These are phyloP conservation scores for Maudiozyma serrabonitensis DNA, from an alignment of 805 yeast species.

Conservation along the genomic window DNA sequence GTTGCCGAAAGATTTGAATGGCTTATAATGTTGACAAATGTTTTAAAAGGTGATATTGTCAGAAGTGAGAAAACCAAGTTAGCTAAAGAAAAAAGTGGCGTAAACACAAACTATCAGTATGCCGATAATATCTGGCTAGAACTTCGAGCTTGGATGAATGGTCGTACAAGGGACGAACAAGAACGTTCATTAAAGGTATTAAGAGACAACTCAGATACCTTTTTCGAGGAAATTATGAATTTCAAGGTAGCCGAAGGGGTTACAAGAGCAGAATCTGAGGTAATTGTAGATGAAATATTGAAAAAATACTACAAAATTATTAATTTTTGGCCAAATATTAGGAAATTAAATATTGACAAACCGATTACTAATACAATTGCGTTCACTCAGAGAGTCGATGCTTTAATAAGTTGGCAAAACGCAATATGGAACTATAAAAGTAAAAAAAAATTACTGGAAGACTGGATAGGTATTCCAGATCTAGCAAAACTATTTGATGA, in stretches of 20 bases:
- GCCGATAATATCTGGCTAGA: slow-evolving; percentile 72
- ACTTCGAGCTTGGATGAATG: slow-evolving; percentile 69
- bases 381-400: slow-evolving; percentile 59
- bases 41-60: slow-evolving; percentile 90
- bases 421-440: slow-evolving; percentile 58
- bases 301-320: slow-evolving; percentile 58
- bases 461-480: slow-evolving; percentile 81
- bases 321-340: slow-evolving; percentile 68
- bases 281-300: slow-evolving; percentile 47
- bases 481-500: slow-evolving; percentile 40
- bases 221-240: slow-evolving; percentile 57
- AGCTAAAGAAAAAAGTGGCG: slow-evolving; percentile 35
- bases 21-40: slow-evolving; percentile 89
- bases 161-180: slow-evolving; percentile 79
- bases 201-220: slow-evolving; percentile 61
- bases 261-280: slow-evolving; percentile 31
- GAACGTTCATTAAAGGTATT: slow-evolving; percentile 54
- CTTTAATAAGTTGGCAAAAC: slow-evolving; percentile 75
- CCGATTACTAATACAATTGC: slow-evolving; percentile 58
- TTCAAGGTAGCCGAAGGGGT: slow-evolving; percentile 47
- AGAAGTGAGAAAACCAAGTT: slow-evolving; percentile 79
- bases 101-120: slow-evolving; percentile 19
- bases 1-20: slow-evolving; percentile 81
- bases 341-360: slow-evolving; percentile 70
- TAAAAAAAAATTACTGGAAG: slow-evolving; percentile 49